Conservation (phyloP, 2,329 filamentous ascomycete genomes). For the Dactylellina sp. region DNA sequence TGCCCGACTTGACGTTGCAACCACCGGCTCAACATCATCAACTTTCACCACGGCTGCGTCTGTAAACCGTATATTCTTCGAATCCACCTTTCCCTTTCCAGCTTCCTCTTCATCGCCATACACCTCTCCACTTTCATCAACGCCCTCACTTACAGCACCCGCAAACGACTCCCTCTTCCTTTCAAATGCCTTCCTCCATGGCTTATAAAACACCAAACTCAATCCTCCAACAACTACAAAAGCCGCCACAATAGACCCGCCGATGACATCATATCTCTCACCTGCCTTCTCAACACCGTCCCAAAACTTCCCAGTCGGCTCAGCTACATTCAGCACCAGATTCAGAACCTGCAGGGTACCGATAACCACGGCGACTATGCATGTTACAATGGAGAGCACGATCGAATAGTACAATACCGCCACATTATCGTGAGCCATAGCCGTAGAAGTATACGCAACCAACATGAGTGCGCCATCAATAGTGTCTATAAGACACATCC, state of each 20-base stretch:
- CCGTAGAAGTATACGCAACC: slow-evolving; percentile 84
- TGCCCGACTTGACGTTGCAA: slow-evolving; percentile 44
- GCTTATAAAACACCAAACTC: slow-evolving; percentile 80
- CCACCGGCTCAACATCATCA: slow-evolving; percentile 11
- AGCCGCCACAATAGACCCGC: slow-evolving; percentile 84
- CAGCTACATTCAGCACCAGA: slow-evolving; percentile 79
- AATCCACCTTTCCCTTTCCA: slow-evolving; percentile 15
- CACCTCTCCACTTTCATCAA: not conserved
- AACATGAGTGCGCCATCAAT: slow-evolving; percentile 95
- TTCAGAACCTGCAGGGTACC: slow-evolving; percentile 86
- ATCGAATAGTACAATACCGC: slow-evolving; percentile 95
- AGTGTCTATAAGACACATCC: slow-evolving; percentile 95
- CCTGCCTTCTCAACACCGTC: slow-evolving; percentile 81
- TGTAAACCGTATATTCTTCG: slow-evolving; percentile 5
- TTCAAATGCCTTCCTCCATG: slow-evolving; percentile 77
- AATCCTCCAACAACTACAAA: slow-evolving; percentile 82
- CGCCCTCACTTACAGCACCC: not conserved
- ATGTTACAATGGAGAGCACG: slow-evolving; percentile 84
- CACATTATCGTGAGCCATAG: slow-evolving; percentile 82
- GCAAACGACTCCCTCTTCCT: slow-evolving; percentile 54
- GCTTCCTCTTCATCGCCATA: slow-evolving; percentile 5
- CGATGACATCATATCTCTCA: slow-evolving; percentile 86
- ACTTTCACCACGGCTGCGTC: slow-evolving; percentile 1
- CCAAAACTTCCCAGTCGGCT: slow-evolving; percentile 80
- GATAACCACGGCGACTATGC: slow-evolving; percentile 85